A percentile compares a stretch with the other conserved stretches of the same genome.
Evolutionary conservation across 1,284 basidiomycete genomes (phyloP).

Genomic region (Cutaneotrichosporon daszewskae): DNA sequence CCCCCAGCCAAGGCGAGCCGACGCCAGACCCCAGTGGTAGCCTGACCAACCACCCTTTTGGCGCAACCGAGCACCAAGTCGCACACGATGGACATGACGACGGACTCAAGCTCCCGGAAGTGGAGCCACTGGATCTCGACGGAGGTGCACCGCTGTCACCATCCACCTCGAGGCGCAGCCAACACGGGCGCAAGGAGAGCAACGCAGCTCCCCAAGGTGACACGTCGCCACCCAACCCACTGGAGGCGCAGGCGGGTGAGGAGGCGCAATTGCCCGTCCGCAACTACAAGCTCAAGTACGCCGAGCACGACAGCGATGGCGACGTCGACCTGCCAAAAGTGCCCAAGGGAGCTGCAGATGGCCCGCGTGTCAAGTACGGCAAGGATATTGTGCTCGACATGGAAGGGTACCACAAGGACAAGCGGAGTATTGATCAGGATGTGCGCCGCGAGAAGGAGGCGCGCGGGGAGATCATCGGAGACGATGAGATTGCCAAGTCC

Average conservation of each 20-base stretch:
- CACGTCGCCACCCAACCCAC: slow-evolving; percentile 32
- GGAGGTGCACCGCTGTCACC: too few species aligned
- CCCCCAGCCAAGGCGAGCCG: neutral
- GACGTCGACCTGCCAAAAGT: slow-evolving; percentile 56
- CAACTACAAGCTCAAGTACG: slow-evolving; percentile 21
- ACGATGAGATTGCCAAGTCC: too few species aligned
- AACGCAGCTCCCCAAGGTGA: neutral
- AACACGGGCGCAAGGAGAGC: too few species aligned
- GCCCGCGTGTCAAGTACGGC: slow-evolving; percentile 63
- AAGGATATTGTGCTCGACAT: slow-evolving; percentile 53
- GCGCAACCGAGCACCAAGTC: slow-evolving; percentile 32
- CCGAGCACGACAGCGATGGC: slow-evolving; percentile 37
- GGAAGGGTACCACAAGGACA: slow-evolving; percentile 47
- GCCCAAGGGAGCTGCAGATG: slow-evolving; percentile 51
- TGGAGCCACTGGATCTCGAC: slow-evolving; percentile 47
- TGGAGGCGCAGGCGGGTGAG: slow-evolving; percentile 28
- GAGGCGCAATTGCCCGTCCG: slow-evolving; percentile 19
- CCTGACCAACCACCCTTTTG: slow-evolving; percentile 43
- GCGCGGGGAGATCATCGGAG: too few species aligned
- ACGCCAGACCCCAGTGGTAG: neutral
- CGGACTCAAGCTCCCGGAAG: slow-evolving; percentile 21
- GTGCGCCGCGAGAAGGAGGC: too few species aligned
- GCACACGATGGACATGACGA: slow-evolving; percentile 19
- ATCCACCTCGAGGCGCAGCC: too few species aligned
- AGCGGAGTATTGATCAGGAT: too few species aligned